Base-by-base conservation (phyloP, 1,284 basidiomycete genomes). In the Bjerkandera adusta region DNA sequence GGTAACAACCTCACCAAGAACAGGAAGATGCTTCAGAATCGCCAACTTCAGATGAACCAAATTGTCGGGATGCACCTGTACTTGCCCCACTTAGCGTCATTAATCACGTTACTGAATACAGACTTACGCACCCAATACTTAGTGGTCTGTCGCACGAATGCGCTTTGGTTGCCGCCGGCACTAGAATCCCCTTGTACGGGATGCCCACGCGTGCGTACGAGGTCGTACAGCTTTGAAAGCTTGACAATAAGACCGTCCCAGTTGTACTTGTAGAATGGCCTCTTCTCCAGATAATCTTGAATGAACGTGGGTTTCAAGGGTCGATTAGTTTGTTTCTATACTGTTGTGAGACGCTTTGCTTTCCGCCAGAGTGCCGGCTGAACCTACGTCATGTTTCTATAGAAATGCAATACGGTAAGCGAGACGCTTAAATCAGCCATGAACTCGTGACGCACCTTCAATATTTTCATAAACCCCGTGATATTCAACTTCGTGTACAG, bases 381-480 rank as follows among this genome's bases (percentile, higher is more conserved):
- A 11, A 62, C 79, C 45, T 57, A 87, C 85, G 63, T 91, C 89
- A 64, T 92, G 89, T 84, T 92, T 92, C 83, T 86, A 49, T 22
- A 15, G 34, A 12, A 34, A 26, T n/a, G 11, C 1, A 34, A 29
- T 50, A n/a, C n/a, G n/a, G n/a, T n/a, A n/a, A n/a, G n/a, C n/a
- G n/a, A n/a, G n/a, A n/a, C n/a, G n/a, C n/a, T n/a, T n/a, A n/a
- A n/a, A n/a, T n/a, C n/a, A n/a, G 34, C n/a, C 36, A 40, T n/a
- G 5, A 38, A 45, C 6, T 6, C 20, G 3, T 21, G 13, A 43
- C 51, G 12, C 42, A 84, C 86, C 79, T 99, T 99, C 54, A 98
- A 77, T 54, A 99, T 99, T 73, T 99, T 99, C 78, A 97, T 90
- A 69, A 99, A 99, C 7, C 97, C 97, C 1, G 97, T 96, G 64